phyloP scores from a whole-genome alignment of 768 basidiomycete genomes.

The Naganishia kalamii region DNA sequence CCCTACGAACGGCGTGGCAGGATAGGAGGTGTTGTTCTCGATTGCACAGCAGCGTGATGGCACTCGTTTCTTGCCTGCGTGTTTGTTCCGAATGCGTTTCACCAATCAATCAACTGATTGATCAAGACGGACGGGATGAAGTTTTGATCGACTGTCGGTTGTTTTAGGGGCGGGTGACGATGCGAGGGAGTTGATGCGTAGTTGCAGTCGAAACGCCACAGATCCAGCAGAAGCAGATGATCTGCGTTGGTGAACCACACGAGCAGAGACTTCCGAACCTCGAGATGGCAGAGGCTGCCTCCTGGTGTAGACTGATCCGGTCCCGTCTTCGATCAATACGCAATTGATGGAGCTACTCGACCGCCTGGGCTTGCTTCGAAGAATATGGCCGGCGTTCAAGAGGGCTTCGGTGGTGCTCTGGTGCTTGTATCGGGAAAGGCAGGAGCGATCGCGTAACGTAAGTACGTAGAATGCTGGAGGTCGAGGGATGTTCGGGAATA shows the following conservation, averaged over 20 bases:
- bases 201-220: background rate
- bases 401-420: background rate
- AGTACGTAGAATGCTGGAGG: background rate
- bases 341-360: background rate
- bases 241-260: too few species aligned
- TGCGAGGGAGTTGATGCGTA: background rate
- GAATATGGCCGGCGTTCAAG: background rate
- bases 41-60: background rate
- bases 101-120: background rate
- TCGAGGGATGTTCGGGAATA: too few species aligned
- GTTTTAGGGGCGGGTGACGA: background rate
- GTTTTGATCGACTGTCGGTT: too few species aligned
- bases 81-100: too few species aligned
- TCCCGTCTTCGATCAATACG: constrained; percentile 1
- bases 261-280: too few species aligned
- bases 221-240: background rate
- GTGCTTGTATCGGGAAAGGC: background rate
- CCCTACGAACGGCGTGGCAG: background rate
- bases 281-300: too few species aligned
- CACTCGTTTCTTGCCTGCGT: background rate
- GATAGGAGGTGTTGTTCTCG: constrained; percentile 1
- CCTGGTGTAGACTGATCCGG: background rate
- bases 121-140: background rate
- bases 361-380: background rate
- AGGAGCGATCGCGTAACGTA: background rate